Evolutionary conservation across 225 moss, liverwort and hornwort species (phyloP), one percentile per base, ranked within the genome.

Genomic region (Bryoerythrophyllum caledonicum): DNA sequence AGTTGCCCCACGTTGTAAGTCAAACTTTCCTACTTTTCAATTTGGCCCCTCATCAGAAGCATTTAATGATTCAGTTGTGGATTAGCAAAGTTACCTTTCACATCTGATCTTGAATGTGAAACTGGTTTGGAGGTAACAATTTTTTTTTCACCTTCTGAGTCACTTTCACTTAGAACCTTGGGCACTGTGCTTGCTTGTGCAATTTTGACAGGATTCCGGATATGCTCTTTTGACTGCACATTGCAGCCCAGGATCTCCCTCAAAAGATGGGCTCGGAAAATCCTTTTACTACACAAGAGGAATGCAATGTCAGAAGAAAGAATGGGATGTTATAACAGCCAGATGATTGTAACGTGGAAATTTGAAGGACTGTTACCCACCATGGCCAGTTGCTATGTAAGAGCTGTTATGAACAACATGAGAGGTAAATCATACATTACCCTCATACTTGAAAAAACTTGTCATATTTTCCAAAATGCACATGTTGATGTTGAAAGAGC

Each of bases 231-330:
- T 0, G 70, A 65, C 0, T 69, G 24, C 23, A 4, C 13, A 53
- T 76, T 67, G 65, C 85, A 85, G 25, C 85, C 79, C 79, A 85
- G 72, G 73, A 85, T 85, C 60, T 73, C 59, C 65, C 75, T 73
- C 76, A 85, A 76, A 16, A 85, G 34, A 62, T 85, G 73, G 55
- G 69, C 73, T 2, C 70, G 61, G 21, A 82, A 79, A 16, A 79
- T n/a, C 55, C 76, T 76, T 60, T 85, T 85, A 69, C 82, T 85
- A 67, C 43, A 84, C 38, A 49, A 21, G 12, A 20, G 15, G 64
- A 51, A 72, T n/a, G n/a, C n/a, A 28, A 48, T 72, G n/a, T n/a
- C n/a, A 28, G 17, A 21, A 8, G 23, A 30, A 63, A n/a, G 60
- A 51, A 60, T 8, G 11, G 6, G 16, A 14, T 6, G 26, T 49